Percentiles rank a stretch among this genome's conserved stretches.
Conservation (phyloP, 176 grass and related monocot species). For the Carex pumila region DNA sequence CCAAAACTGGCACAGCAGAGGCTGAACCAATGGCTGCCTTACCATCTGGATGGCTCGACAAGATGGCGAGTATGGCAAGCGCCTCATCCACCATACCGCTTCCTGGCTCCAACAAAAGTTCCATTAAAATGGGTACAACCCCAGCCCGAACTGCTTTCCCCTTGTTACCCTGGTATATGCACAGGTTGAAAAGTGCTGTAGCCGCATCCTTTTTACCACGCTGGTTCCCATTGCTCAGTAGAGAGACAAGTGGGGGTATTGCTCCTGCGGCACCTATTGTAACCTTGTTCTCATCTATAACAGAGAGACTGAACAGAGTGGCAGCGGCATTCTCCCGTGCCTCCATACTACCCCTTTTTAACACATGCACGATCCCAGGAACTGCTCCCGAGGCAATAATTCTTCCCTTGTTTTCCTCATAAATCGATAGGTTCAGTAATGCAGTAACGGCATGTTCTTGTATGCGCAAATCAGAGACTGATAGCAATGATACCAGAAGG, state of each 20-base stretch:
- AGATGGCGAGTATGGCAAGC: constrained; percentile 71
- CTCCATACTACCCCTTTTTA: constrained; percentile 93
- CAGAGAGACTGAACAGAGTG: constrained; percentile 86
- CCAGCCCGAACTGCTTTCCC: constrained; percentile 79
- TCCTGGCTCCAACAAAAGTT: constrained; percentile 47
- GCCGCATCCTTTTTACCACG: constrained; percentile 84
- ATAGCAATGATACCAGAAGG: constrained; percentile 68
- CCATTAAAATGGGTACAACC: constrained; percentile 57
- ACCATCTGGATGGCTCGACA: constrained; percentile 70
- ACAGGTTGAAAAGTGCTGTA: constrained; percentile 75
- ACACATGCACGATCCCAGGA: constrained; percentile 64
- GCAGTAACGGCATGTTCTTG: constrained; percentile 87
- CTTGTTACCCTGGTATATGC: constrained; percentile 94
- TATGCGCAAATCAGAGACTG: constrained; percentile 51
- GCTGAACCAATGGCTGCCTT: constrained; percentile 60
- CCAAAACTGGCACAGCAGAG: constrained; percentile 52
- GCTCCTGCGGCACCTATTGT: constrained; percentile 69
- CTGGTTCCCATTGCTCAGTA: constrained; percentile 65
- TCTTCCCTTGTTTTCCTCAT: constrained; percentile 81
- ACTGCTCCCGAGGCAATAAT: constrained; percentile 68
- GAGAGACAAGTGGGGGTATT: constrained; percentile 66
- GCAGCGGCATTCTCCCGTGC: constrained; percentile 93
- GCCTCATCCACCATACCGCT: constrained; percentile 69
- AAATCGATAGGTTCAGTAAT: constrained; percentile 89
- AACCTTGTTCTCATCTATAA: constrained; percentile 85